Base-by-base conservation (phyloP, 805 yeast species). In the Lipomyces japonicus region DNA sequence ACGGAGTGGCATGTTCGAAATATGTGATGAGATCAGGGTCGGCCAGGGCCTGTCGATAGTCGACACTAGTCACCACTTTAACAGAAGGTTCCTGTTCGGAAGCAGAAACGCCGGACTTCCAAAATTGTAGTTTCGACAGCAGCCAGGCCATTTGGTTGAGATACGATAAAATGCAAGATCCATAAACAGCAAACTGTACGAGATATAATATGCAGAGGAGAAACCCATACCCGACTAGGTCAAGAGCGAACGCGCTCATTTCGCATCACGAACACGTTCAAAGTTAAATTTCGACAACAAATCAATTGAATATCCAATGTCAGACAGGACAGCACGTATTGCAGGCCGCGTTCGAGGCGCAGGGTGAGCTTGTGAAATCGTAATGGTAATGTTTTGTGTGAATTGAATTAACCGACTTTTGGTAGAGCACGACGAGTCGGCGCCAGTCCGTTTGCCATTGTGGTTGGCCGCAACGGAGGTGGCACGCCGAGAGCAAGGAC, bases 1-100 rank as follows among this genome's bases (percentile, higher is more conserved):
- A 39, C 12, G 55, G 52, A 9, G 55, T 51, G 7, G 28, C 26
- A 19, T 42, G 22, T 31, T 47, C 52, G 39, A 35, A 52, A 24
- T 38, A 52, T 14, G 19, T 37, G 23, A 49, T 35, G 19, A 42
- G 16, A 9, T 41, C 50, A 12, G 50, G 48, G 28, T 49, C 53
- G n/a, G 7, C 25, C 32, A 52, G 40, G 16, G 44, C 28, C 5
- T 25, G 18, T 22, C 16, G 22, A 39, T 47, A 48, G 25, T 41
- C 26, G 23, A 30, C 30, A 19, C 23, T 41, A 6, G n/a, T 39
- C 4, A 19, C 42, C 18, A 34, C 3, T 6, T 36, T 32, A 10
- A 3, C 24, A 26, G 31, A 25, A 16, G 32, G 44, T 14, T 3
- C 28, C 26, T n/a, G n/a, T n/a, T n/a, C n/a, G n/a, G n/a, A n/a